These are phyloP conservation scores for Ambrosiella beaveri DNA, from an alignment of 2,329 filamentous ascomycete species.

Conservation along the genomic window DNA sequence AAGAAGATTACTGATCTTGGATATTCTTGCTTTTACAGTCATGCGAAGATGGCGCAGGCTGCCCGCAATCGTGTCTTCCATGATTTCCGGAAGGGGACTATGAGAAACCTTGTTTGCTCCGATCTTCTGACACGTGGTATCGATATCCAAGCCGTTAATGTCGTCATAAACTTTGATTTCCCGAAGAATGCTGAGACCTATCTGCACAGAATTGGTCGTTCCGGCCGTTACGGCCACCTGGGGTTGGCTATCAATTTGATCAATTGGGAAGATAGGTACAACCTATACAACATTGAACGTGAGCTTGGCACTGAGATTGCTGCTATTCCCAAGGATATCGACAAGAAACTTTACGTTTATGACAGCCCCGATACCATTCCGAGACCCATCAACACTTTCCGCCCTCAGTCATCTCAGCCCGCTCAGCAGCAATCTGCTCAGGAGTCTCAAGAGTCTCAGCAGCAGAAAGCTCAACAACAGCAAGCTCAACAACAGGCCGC, in stretches of 20 bases:
- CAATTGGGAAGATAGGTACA: constrained; percentile 98
- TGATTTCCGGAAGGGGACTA: constrained; percentile 95
- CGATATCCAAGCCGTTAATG: constrained; percentile 97
- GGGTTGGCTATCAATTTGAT: constrained; percentile 97
- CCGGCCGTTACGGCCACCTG: constrained; percentile 88
- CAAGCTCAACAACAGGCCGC: neutral
- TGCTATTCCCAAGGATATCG: constrained; percentile 83
- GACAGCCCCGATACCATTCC: constrained; percentile 92
- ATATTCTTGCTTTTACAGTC: constrained; percentile 98
- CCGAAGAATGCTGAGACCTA: constrained; percentile 99
- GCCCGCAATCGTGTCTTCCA: constrained; percentile 97
- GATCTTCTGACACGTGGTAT: constrained; percentile 96
- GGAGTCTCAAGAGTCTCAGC: constrained; percentile 17
- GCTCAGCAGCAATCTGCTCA: neutral
- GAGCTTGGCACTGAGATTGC: constrained; percentile 95
- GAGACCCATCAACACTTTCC: constrained; percentile 44
- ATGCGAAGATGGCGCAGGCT: constrained; percentile 93
- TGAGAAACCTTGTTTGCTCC: constrained; percentile 94
- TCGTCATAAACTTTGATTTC: constrained; percentile 99
- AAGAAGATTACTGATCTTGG: constrained; percentile 99
- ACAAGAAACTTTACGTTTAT: constrained; percentile 97
- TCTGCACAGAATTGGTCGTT: constrained; percentile 93
- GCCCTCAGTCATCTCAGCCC: constrained; percentile 16
- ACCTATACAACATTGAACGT: constrained; percentile 95
- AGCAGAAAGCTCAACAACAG: constrained; percentile 15